Percentiles rank a stretch among this genome's conserved stretches.
Conservation (phyloP, 2,329 filamentous ascomycete genomes). For the Exophiala spinifera region DNA sequence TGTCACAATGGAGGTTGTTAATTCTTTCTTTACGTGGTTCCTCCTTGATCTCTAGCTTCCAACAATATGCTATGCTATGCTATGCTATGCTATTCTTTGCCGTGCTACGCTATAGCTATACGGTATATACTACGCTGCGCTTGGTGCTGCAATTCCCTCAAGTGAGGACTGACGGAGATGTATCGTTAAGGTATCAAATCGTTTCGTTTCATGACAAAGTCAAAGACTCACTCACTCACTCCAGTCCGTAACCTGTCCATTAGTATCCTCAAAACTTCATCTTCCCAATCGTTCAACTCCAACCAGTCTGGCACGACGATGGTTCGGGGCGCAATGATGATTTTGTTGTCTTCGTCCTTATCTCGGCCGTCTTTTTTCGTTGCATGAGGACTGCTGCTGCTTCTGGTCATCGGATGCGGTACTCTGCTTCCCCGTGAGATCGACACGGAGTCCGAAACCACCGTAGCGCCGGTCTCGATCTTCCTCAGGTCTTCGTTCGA, state of each 20-base stretch:
- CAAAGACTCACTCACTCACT: background rate
- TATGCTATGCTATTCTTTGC: too few relatives aligned
- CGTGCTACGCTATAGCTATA: too few relatives aligned
- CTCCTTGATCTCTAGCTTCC: background rate
- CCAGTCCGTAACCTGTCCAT: conserved; percentile 16
- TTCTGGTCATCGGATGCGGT: background rate
- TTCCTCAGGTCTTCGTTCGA: conserved; percentile 4
- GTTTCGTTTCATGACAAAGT: too few relatives aligned
- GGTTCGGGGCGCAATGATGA: conserved; percentile 16
- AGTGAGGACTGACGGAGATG: too few relatives aligned
- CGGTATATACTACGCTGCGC: too few relatives aligned
- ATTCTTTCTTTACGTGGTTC: background rate
- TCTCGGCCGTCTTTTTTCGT: background rate
- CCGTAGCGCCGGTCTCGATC: background rate
- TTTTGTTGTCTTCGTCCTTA: conserved; percentile 8
- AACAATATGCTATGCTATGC: background rate
- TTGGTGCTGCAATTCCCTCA: too few relatives aligned
- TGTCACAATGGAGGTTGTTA: too few relatives aligned
- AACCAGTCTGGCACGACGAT: conserved; percentile 26
- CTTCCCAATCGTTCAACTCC: conserved; percentile 21
- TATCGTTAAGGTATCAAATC: too few relatives aligned
- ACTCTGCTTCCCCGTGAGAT: background rate
- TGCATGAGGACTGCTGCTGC: background rate
- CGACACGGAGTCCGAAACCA: background rate
- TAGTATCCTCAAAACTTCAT: conserved; percentile 23